These are phyloP conservation scores for Trametes punicea DNA, from an alignment of 768 basidiomycete genomes.

Conservation along the genomic window DNA sequence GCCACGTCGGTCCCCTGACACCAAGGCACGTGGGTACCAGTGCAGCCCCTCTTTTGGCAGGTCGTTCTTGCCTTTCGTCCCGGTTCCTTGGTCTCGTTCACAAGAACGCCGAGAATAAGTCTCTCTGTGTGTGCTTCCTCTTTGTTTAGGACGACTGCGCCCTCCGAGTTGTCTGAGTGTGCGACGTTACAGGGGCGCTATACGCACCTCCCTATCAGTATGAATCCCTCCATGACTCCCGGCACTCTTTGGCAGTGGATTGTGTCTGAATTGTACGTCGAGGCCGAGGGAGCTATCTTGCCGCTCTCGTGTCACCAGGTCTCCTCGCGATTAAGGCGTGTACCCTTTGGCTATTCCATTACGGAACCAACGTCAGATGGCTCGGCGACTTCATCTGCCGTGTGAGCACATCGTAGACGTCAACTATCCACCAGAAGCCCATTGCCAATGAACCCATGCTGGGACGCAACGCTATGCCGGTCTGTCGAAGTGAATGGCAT, in stretches of 20 bases:
- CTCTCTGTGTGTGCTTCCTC: background rate
- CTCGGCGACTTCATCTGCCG: background rate
- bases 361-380: conserved; percentile 1
- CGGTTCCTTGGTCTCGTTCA: background rate
- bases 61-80: conserved; percentile 3
- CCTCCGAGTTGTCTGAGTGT: background rate
- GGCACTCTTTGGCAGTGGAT: background rate
- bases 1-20: conserved; percentile 1
- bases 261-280: background rate
- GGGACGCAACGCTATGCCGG: too few relatives aligned
- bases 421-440: background rate
- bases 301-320: conserved; percentile 6
- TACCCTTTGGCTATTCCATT: background rate
- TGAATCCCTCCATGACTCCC: background rate
- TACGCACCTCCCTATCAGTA: background rate
- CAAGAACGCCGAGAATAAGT: background rate
- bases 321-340: conserved; percentile 5
- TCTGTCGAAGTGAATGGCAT: too few relatives aligned
- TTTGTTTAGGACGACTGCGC: background rate
- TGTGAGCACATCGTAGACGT: background rate
- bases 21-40: conserved; percentile 11
- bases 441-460: too few relatives aligned
- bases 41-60: conserved; percentile 6
- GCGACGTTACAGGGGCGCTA: background rate
- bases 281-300: background rate